A percentile compares a stretch with the other conserved stretches of the same genome.
Evolutionary conservation across 2,329 filamentous ascomycete genomes (phyloP).

Genomic region (Sporothrix luriei): DNA sequence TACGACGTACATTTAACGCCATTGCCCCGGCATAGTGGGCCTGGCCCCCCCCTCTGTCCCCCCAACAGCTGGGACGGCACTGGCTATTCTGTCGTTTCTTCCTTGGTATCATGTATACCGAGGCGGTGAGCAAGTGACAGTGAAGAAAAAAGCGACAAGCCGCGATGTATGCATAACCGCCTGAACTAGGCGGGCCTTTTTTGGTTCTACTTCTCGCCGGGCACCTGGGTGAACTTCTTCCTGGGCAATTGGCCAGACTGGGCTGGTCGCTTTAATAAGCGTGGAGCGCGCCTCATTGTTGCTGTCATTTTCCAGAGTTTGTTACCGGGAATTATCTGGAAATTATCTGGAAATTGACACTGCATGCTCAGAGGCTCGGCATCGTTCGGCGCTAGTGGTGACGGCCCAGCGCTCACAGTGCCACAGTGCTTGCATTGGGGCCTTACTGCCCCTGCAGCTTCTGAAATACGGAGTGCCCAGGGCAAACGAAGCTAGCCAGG

Average conservation of each 20-base stretch:
- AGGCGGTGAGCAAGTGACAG: slow-evolving; percentile 2
- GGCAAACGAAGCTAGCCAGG: slow-evolving; percentile 16
- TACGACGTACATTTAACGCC: background rate
- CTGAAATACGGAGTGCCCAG: slow-evolving; percentile 18
- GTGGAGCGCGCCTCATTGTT: background rate
- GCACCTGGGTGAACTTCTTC: background rate
- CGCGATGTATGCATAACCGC: background rate
- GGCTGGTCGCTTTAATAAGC: background rate
- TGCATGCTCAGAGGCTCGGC: background rate
- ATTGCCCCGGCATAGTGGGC: slow-evolving; percentile 11
- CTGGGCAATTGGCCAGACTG: background rate
- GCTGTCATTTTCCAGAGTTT: background rate
- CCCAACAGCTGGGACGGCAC: slow-evolving; percentile 9
- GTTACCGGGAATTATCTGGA: slow-evolving; percentile 14
- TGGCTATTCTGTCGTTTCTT: background rate
- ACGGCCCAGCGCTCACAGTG: background rate
- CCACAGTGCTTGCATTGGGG: slow-evolving; percentile 19
- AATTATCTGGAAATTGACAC: background rate
- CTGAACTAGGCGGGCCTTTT: background rate
- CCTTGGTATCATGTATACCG: background rate
- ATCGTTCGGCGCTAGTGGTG: slow-evolving; percentile 13
- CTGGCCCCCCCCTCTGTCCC: no score
- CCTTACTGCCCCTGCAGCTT: background rate
- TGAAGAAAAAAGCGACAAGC: background rate
- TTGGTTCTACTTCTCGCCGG: background rate